Percentiles rank a stretch among this genome's conserved stretches.
Evolutionary conservation across 805 yeast genomes (phyloP).

Genomic region (Pichia ethanolica): DNA sequence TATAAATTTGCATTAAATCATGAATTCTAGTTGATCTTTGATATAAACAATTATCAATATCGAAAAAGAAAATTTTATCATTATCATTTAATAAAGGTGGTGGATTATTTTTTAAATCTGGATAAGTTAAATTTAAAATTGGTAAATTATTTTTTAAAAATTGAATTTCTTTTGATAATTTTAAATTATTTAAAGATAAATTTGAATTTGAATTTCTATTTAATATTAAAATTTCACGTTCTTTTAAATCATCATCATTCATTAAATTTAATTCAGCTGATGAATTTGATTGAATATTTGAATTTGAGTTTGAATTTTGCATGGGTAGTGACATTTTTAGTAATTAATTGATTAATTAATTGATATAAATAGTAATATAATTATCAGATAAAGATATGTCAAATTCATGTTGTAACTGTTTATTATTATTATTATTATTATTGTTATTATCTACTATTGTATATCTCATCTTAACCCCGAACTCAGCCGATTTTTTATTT

Average conservation of each 20-base stretch:
- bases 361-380: too few species aligned
- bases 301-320: neutral
- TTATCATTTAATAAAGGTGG: slow-evolving; percentile 17
- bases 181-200: neutral
- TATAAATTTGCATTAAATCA: slow-evolving; percentile 80
- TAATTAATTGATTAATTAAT: too few species aligned
- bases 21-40: slow-evolving; percentile 67
- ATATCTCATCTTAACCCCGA: too few species aligned
- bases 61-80: slow-evolving; percentile 61
- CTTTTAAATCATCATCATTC: slow-evolving; percentile 13
- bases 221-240: slow-evolving; percentile 14
- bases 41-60: slow-evolving; percentile 90
- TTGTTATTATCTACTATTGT: too few species aligned
- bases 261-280: neutral
- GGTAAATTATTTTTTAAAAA: slow-evolving; percentile 15
- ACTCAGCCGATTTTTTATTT: too few species aligned
- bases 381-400: too few species aligned
- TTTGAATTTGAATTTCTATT: slow-evolving; percentile 15
- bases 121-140: slow-evolving; percentile 21
- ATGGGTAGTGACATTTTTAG: too few species aligned
- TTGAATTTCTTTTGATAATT: neutral
- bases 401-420: too few species aligned
- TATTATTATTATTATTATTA: too few species aligned
- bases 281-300: neutral
- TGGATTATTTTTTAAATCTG: slow-evolving; percentile 16